Evolutionary conservation across 768 basidiomycete genomes (phyloP).

Genomic region (Amanita subjunquillea): DNA sequence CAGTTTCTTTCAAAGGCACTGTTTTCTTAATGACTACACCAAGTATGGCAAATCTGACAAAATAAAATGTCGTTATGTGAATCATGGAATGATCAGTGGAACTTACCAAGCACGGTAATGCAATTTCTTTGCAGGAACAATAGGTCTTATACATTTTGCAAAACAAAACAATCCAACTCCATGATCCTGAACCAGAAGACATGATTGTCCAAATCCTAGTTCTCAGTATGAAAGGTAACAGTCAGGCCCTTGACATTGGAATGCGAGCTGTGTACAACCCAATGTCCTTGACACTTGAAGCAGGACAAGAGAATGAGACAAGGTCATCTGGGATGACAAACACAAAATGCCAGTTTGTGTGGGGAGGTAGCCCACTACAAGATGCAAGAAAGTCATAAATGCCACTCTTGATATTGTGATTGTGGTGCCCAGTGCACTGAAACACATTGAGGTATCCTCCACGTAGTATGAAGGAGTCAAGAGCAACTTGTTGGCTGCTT

Average conservation of each 20-base stretch:
- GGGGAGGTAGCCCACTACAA: slow-evolving; percentile 6
- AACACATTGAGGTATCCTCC: neutral
- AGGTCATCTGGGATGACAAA: slow-evolving; percentile 6
- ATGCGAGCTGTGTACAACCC: neutral
- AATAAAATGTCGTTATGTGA: neutral
- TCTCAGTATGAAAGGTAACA: neutral
- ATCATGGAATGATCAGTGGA: slow-evolving; percentile 5
- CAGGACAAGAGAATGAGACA: slow-evolving; percentile 6
- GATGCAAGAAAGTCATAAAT: slow-evolving; percentile 5
- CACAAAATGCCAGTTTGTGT: slow-evolving; percentile 6
- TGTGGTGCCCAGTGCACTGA: slow-evolving; percentile 1
- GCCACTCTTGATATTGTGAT: slow-evolving; percentile 6
- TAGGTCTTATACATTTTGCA: no score
- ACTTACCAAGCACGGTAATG: slow-evolving; percentile 28
- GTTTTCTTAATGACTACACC: slow-evolving; percentile 12
- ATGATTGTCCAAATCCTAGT: no score
- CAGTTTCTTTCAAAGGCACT: no score
- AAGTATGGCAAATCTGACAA: slow-evolving; percentile 37
- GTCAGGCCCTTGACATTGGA: neutral
- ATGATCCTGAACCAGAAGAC: no score
- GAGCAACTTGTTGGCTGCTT: neutral
- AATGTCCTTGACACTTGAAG: slow-evolving; percentile 4
- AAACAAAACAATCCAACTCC: no score
- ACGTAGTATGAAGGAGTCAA: neutral
- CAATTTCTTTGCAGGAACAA: neutral